Conservation (phyloP, 768 basidiomycete genomes). For the Trametes cingulata region DNA sequence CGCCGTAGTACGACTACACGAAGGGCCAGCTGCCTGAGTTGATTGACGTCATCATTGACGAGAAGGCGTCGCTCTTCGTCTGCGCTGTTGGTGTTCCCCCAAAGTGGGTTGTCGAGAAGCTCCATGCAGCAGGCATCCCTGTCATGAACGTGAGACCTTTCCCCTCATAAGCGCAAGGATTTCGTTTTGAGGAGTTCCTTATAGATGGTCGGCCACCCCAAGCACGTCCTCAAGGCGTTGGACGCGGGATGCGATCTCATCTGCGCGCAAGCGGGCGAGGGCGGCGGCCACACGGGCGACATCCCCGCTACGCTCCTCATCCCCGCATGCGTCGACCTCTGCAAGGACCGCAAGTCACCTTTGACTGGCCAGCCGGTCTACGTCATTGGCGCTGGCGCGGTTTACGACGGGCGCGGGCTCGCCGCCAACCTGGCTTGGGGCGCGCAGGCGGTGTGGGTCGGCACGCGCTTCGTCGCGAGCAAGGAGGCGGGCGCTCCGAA, state of each 20-base stretch:
- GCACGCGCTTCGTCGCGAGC: slow-evolving; percentile 76
- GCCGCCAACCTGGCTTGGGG: slow-evolving; percentile 90
- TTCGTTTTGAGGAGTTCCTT: too few species aligned
- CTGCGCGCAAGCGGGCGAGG: slow-evolving; percentile 93
- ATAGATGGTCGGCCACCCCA: slow-evolving; percentile 92
- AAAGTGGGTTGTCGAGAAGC: slow-evolving; percentile 69
- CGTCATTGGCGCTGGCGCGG: slow-evolving; percentile 89
- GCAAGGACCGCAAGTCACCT: slow-evolving; percentile 74
- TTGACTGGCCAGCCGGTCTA: slow-evolving; percentile 83
- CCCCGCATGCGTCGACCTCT: slow-evolving; percentile 85
- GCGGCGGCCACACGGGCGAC: slow-evolving; percentile 79
- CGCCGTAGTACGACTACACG: slow-evolving; percentile 80
- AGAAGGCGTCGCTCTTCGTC: slow-evolving; percentile 86
- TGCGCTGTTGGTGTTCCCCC: slow-evolving; percentile 91
- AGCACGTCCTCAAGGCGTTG: slow-evolving; percentile 80
- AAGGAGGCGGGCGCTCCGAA: slow-evolving; percentile 81
- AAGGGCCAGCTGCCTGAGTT: slow-evolving; percentile 82
- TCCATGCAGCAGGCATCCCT: slow-evolving; percentile 83
- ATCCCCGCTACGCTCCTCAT: slow-evolving; percentile 84
- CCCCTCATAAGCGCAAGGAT: background rate
- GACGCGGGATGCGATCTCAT: slow-evolving; percentile 88
- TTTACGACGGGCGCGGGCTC: slow-evolving; percentile 85
- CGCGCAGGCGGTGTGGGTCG: slow-evolving; percentile 78
- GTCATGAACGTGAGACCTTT: slow-evolving; percentile 73
- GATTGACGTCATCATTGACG: slow-evolving; percentile 89